Evolutionary conservation across 2,329 filamentous ascomycete genomes (phyloP), one percentile per base, ranked within the genome.

Genomic region (Cyphellophora attinorum): DNA sequence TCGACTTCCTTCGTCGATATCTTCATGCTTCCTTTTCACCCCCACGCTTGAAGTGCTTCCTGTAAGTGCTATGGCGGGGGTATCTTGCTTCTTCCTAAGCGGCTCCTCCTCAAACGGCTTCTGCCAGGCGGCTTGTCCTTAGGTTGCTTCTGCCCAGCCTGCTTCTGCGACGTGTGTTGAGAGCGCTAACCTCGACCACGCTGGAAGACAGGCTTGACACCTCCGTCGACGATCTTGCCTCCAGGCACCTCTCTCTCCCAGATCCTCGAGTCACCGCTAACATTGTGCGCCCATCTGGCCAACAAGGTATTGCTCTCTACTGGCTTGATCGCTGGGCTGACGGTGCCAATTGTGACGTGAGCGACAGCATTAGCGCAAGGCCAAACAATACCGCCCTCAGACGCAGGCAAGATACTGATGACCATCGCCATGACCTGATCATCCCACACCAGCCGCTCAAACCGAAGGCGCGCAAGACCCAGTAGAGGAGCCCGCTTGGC

Each of bases 251-350:
- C 61, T 12, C 65, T 49, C 49, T 79, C 74, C 27, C 58, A 60
- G 36, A 78, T 74, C 15, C 27, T 38, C 11, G 33, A 29, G 0
- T 70, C 72, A 4, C 57, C 68, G n/a, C 59, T 53, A 5, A 56
- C 61, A 2, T 57, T 57, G 42, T 79, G 68, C 41, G 91, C 54
- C 89, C 89, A 96, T 40, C 67, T 67, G 44, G 68, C 68, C 38
- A 98, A 58, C 52, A 98, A 49, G 39, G 85, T 79, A 53, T 98
- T 98, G 62, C 88, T 93, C 65, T 98, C 89, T 59, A 83, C 88
- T 0, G 91, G 89, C 64, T 95, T 96, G 51, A 96, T 75, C 5
- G 67, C 58, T 30, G 68, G 59, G 45, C 78, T 72, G 6, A 77
- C 74, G 1, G 91, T 98, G 13, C 91, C 91, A 5, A 96, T 69